A percentile compares a stretch with the other conserved stretches of the same genome.
Evolutionary conservation across 768 basidiomycete species (phyloP).

Genomic region (Lepiota brunneoincarnata): DNA sequence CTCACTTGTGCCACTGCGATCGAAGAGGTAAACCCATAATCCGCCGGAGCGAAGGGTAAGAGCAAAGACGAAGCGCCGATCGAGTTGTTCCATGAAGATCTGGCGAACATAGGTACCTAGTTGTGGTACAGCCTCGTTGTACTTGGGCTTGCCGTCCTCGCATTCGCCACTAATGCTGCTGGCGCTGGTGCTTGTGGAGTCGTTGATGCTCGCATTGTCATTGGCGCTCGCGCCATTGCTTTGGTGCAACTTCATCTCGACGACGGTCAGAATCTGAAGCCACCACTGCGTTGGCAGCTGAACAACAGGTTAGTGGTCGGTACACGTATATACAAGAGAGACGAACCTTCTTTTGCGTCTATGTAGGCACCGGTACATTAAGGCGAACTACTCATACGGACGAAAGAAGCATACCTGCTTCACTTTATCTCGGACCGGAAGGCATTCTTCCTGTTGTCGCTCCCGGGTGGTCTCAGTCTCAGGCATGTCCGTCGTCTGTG

Average conservation of each 20-base stretch:
- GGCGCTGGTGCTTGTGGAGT: conserved; percentile 22
- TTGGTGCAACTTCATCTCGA: conserved; percentile 77
- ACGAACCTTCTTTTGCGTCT: too few species aligned
- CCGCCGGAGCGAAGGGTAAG: neutral
- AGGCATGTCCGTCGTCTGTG: too few species aligned
- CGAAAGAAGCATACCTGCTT: too few species aligned
- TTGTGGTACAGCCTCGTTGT: conserved; percentile 18
- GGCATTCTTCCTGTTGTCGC: too few species aligned
- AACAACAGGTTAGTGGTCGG: conserved; percentile 15
- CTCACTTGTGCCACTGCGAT: too few species aligned
- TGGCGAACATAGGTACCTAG: neutral
- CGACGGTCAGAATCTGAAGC: conserved; percentile 27
- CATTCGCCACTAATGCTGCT: conserved; percentile 17
- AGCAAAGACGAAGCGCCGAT: neutral
- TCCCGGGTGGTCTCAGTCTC: too few species aligned
- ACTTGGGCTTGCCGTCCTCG: conserved; percentile 19
- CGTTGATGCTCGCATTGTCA: conserved; percentile 21
- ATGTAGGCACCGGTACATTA: too few species aligned
- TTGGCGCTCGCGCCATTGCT: conserved; percentile 43
- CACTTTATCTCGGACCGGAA: too few species aligned
- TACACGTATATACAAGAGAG: too few species aligned
- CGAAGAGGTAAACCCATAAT: neutral
- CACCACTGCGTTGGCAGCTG: conserved; percentile 9
- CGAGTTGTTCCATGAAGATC: conserved; percentile 6
- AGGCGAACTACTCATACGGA: too few species aligned